phyloP scores from a whole-genome alignment of 768 basidiomycete genomes.

The Lactifluus echinatus region DNA sequence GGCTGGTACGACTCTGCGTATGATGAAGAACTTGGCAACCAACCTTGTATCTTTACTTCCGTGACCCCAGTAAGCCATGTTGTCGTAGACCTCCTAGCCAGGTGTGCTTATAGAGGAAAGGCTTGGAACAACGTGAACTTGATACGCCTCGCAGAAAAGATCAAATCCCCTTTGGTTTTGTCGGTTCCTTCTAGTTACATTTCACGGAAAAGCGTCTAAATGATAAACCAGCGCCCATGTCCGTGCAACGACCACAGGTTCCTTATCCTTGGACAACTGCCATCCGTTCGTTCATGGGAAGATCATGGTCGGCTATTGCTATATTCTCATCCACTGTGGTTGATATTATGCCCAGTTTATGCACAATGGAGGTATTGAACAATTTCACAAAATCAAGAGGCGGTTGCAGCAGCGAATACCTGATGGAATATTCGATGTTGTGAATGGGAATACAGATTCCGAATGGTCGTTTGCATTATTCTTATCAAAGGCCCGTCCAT shows the following conservation, averaged over 20 bases:
- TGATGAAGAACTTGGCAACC: conserved; percentile 73
- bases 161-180: conserved; percentile 94
- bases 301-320: conserved; percentile 59
- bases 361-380: conserved; percentile 93
- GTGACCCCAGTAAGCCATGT: conserved; percentile 72
- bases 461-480: conserved; percentile 97
- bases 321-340: background rate
- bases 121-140: conserved; percentile 98
- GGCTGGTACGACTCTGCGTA: conserved; percentile 92
- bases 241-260: conserved; percentile 86
- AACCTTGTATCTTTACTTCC: conserved; percentile 94
- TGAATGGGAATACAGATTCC: conserved; percentile 96
- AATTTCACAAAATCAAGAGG: conserved; percentile 76
- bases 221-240: conserved; percentile 63
- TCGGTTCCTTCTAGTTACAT: conserved; percentile 30
- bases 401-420: conserved; percentile 64
- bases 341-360: conserved; percentile 56
- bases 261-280: conserved; percentile 87
- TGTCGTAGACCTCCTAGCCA: background rate
- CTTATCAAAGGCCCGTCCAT: conserved; percentile 56
- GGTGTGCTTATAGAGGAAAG: conserved; percentile 31
- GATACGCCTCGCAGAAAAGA: conserved; percentile 91
- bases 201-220: background rate
- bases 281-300: conserved; percentile 92
- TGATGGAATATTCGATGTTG: conserved; percentile 79